Evolutionary conservation across 192 early-diverging fungal genomes (phyloP).

Genomic region (Gonapodya sp.): DNA sequence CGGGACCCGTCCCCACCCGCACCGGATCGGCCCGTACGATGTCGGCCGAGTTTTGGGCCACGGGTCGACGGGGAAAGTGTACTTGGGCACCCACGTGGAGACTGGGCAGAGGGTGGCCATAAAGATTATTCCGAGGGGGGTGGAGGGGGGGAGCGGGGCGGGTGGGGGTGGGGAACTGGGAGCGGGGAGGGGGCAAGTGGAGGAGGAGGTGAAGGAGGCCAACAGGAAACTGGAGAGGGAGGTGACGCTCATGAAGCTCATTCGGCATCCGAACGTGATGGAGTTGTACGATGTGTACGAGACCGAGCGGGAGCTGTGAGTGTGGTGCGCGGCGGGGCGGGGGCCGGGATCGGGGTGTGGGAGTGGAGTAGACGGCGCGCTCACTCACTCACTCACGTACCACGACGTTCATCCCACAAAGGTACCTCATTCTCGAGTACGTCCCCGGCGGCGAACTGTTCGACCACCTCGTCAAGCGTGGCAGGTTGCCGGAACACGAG

Average conservation of each 20-base stretch:
- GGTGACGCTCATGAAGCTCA: conserved; percentile 52
- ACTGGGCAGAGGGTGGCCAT: conserved; percentile 37
- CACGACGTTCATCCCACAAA: conserved; percentile 12
- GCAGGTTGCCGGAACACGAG: conserved; percentile 68
- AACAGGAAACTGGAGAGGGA: conserved; percentile 46
- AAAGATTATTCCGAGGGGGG: conserved; percentile 40
- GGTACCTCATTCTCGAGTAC: conserved; percentile 57
- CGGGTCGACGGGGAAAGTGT: conserved; percentile 32
- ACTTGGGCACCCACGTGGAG: conserved; percentile 39
- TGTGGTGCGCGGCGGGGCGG: conserved; percentile 22
- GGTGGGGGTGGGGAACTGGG: neutral
- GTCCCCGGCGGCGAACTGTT: conserved; percentile 65
- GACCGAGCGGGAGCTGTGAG: conserved; percentile 38
- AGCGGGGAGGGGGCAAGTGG: neutral
- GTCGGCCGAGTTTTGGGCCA: neutral
- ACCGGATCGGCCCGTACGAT: neutral
- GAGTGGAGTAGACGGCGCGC: neutral
- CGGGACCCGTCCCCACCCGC: neutral
- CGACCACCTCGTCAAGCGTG: conserved; percentile 53
- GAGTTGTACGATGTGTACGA: conserved; percentile 52
- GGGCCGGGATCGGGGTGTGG: conserved; percentile 28
- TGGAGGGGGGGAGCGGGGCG: neutral
- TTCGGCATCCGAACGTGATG: conserved; percentile 44
- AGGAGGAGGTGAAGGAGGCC: conserved; percentile 2
- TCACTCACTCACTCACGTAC: neutral